Percentiles rank a stretch among this genome's conserved stretches.
Conservation (phyloP, 306 rosid species). For the Glycine tomentella region DNA sequence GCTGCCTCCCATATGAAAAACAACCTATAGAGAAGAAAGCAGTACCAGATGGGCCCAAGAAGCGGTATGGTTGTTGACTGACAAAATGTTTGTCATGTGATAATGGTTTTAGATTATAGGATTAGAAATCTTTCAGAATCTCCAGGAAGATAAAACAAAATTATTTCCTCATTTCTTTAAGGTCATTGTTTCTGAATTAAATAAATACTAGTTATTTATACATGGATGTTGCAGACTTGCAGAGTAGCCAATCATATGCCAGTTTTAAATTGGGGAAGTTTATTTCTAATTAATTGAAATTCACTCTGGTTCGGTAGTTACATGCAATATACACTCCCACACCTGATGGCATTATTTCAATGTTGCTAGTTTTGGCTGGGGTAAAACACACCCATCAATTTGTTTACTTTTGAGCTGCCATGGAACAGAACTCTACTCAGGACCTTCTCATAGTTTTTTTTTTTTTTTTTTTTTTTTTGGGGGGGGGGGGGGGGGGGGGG, state of each 20-base stretch:
- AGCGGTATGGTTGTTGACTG: constrained; percentile 67
- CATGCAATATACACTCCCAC: neutral
- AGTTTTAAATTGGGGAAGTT: constrained; percentile 26
- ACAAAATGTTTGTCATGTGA: constrained; percentile 8
- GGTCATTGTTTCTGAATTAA: constrained; percentile 37
- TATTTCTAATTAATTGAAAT: constrained; percentile 17
- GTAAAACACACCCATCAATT: neutral
- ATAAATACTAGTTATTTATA: neutral
- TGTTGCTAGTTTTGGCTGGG: neutral
- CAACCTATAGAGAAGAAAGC: constrained; percentile 79
- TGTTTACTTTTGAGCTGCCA: neutral
- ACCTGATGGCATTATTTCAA: neutral
- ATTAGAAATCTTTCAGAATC: constrained; percentile 31
- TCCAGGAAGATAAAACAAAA: constrained; percentile 21
- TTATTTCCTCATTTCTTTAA: neutral
- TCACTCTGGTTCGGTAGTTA: neutral
- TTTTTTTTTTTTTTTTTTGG: too few species aligned
- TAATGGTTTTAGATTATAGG: constrained; percentile 8
- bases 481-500: neutral
- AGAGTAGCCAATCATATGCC: neutral
- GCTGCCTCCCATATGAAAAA: constrained; percentile 92
- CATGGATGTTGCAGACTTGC: neutral
- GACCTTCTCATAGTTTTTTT: neutral
- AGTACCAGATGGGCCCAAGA: constrained; percentile 74
- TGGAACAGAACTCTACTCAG: neutral